Conservation (phyloP, 352 stramenopile genomes). For the Globisporangium apiculatum region DNA sequence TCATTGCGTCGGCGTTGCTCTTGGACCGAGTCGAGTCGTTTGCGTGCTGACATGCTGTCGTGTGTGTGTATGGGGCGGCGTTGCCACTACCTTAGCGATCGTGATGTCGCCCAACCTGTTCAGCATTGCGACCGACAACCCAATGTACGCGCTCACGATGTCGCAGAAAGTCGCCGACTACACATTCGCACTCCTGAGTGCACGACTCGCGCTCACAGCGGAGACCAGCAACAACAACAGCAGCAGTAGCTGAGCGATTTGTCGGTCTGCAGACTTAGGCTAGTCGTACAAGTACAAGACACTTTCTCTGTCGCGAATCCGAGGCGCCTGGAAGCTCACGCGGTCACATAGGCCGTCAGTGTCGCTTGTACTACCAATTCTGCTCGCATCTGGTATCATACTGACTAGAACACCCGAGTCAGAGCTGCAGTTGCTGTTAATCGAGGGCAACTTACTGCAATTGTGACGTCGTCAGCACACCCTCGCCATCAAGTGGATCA, state of each 20-base stretch:
- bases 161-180: slow-evolving; percentile 73
- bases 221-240: not conserved
- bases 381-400: too few species aligned
- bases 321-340: too few species aligned
- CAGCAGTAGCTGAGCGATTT: not conserved
- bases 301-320: too few species aligned
- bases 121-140: slow-evolving; percentile 53
- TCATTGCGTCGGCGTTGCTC: not conserved
- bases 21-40: too few species aligned
- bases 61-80: not conserved
- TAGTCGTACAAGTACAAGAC: too few species aligned
- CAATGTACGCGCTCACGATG: slow-evolving; percentile 60
- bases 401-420: too few species aligned
- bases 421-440: too few species aligned
- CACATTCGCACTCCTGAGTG: slow-evolving; percentile 38
- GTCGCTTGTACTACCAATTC: too few species aligned
- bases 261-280: not conserved
- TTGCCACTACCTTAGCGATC: slow-evolving; percentile 33
- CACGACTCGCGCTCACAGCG: slow-evolving; percentile 19
- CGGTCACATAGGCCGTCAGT: too few species aligned
- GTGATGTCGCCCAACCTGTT: slow-evolving; percentile 79
- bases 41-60: not conserved
- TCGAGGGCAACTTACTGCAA: too few species aligned
- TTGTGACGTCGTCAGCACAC: too few species aligned
- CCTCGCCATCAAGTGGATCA: too few species aligned